Evolutionary conservation across 1,284 basidiomycete genomes (phyloP).

Genomic region (Athelia sp.): DNA sequence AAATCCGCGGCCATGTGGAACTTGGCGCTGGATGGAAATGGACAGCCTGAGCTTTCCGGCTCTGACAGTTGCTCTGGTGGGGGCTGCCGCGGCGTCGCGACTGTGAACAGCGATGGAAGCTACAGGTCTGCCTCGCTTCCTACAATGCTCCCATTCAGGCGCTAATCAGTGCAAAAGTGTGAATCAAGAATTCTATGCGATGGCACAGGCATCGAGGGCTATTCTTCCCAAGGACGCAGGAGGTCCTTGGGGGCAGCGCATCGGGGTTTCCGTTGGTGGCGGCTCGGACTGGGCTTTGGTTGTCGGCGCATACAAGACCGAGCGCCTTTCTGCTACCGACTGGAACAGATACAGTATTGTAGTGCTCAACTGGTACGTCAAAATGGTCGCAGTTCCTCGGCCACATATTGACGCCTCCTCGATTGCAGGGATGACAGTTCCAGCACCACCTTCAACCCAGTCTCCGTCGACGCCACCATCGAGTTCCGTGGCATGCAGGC

Average conservation of each 20-base stretch:
- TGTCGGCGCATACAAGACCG: slow-evolving; percentile 62
- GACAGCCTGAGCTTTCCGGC: slow-evolving; percentile 17
- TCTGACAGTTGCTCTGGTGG: slow-evolving; percentile 13
- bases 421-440: too few relatives aligned
- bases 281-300: slow-evolving; percentile 50
- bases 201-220: slow-evolving; percentile 22
- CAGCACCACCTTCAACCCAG: too few relatives aligned
- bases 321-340: slow-evolving; percentile 46
- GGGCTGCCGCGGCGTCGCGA: slow-evolving; percentile 20
- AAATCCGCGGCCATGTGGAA: slow-evolving; percentile 66
- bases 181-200: slow-evolving; percentile 16
- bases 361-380: slow-evolving; percentile 56
- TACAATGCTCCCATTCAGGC: too few relatives aligned
- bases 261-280: slow-evolving; percentile 51
- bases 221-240: slow-evolving; percentile 20
- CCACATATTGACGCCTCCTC: too few relatives aligned
- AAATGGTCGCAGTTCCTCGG: too few relatives aligned
- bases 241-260: slow-evolving; percentile 20
- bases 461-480: too few relatives aligned
- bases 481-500: too few relatives aligned
- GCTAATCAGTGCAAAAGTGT: too few relatives aligned
- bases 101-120: slow-evolving; percentile 15
- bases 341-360: slow-evolving; percentile 65
- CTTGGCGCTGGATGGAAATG: slow-evolving; percentile 52
- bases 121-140: slow-evolving; percentile 8